Evolutionary conservation across 2,329 filamentous ascomycete genomes (phyloP).

Genomic region (Amylocarpus encephaloides): DNA sequence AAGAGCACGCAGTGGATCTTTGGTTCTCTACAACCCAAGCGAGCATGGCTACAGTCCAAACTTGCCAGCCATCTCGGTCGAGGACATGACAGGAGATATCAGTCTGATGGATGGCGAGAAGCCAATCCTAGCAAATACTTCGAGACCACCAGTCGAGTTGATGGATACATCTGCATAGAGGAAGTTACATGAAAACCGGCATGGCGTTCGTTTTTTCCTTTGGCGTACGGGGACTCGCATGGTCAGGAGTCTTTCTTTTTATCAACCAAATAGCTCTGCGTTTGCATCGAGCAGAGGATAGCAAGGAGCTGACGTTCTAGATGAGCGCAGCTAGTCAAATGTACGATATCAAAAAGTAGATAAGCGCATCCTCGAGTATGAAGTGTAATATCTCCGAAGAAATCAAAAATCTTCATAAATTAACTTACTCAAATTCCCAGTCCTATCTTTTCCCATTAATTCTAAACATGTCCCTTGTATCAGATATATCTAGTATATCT

Average conservation of each 20-base stretch:
- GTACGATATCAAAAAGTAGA: conserved; percentile 9
- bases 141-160: conserved; percentile 58
- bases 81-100: conserved; percentile 55
- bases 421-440: too few species aligned
- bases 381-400: not conserved
- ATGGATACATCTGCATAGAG: conserved; percentile 35
- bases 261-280: conserved; percentile 16
- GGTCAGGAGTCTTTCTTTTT: conserved; percentile 7
- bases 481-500: too few species aligned
- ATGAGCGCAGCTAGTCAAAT: conserved; percentile 4
- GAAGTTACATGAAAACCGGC: not conserved
- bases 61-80: conserved; percentile 59
- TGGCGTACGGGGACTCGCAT: not conserved
- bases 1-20: conserved; percentile 51
- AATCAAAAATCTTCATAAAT: not conserved
- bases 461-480: too few species aligned
- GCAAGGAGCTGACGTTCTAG: conserved; percentile 8
- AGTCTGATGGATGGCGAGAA: conserved; percentile 38
- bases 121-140: conserved; percentile 53
- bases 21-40: conserved; percentile 59
- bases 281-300: conserved; percentile 18
- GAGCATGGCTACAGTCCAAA: conserved; percentile 48
- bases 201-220: not conserved
- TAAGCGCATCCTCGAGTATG: not conserved
- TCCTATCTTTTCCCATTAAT: too few species aligned